Evolutionary conservation across 768 basidiomycete species (phyloP), one percentile per base, ranked within the genome.

Genomic region (Calocybe cyanea): DNA sequence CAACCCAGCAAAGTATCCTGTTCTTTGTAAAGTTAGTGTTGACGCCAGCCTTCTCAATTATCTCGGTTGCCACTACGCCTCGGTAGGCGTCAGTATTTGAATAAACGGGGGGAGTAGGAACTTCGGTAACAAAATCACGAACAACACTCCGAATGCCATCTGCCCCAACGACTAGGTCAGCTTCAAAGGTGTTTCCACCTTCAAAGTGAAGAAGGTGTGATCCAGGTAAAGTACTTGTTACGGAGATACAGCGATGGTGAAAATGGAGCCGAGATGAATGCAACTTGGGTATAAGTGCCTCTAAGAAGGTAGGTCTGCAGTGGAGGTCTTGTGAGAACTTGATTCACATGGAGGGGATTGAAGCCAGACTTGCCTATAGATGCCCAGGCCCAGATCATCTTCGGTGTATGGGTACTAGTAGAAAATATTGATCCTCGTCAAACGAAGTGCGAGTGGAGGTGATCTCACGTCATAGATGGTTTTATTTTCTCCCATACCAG

Each of bases 91-190:
- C 64, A 2, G 69, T 70, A 45, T 73, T 69, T 15, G 72, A 72
- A 58, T 72, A 82, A 13, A 57, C 57, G 9, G 73, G 58, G 34
- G 57, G 48, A 30, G 57, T 57, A 17, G 49, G 44, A 9, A 50
- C 49, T 1, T 53, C 56, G n/a, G 61, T 65, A 13, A 79, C 69
- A 41, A 61, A 63, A 32, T 50, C 51, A 31, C 78, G 71, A 14
- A 69, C 59, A 3, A 59, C 52, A 51, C 79, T 81, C 61, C 76
- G 81, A 40, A 74, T 65, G 7, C 78, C 78, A 47, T 80, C 77
- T 3, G 74, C 72, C 51, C 75, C 77, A 31, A 81, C 62, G 4
- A 80, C 65, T 4, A 80, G 54, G 45, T 78, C 74, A 3, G 75
- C 62, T 49, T 71, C 67, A 45, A 72, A 61, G 0, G 60, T 65